phyloP scores from a whole-genome alignment of 495 filamentous ascomycete species.

The Cercophora scortea region DNA sequence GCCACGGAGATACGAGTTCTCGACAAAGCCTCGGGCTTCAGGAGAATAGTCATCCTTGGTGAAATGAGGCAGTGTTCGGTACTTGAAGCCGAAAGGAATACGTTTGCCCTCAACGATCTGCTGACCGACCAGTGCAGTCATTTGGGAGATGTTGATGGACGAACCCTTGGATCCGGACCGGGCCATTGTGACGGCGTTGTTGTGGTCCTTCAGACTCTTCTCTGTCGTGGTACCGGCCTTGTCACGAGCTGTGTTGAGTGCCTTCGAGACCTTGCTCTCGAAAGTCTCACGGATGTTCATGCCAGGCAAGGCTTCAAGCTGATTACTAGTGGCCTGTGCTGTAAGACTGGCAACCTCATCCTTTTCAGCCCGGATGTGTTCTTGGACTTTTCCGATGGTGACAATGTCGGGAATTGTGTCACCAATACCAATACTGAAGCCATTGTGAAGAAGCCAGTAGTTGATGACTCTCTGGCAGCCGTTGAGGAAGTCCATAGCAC shows the following conservation, averaged over 20 bases:
- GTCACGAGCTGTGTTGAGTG: conserved; percentile 91
- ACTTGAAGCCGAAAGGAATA: conserved; percentile 99
- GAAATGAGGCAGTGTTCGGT: conserved; percentile 93
- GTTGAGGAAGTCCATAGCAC: conserved; percentile 90
- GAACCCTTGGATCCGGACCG: conserved; percentile 95
- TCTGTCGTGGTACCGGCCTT: conserved; percentile 87
- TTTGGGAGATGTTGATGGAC: conserved; percentile 98
- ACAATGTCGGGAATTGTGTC: conserved; percentile 86
- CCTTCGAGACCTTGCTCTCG: conserved; percentile 88
- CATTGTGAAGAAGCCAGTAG: conserved; percentile 97
- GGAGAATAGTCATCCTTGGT: conserved; percentile 98
- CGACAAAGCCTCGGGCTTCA: conserved; percentile 93
- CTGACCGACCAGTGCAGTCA: conserved; percentile 95
- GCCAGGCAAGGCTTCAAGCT: conserved; percentile 81
- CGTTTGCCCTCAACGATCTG: conserved; percentile 98
- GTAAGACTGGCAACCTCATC: conserved; percentile 68
- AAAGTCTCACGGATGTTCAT: conserved; percentile 99
- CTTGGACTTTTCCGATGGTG: conserved; percentile 77
- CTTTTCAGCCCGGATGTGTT: conserved; percentile 72
- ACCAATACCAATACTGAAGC: conserved; percentile 96
- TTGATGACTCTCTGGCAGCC: conserved; percentile 86
- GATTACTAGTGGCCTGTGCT: conserved; percentile 67
- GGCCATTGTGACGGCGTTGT: conserved; percentile 95
- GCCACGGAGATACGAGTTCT: conserved; percentile 97
- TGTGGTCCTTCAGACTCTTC: conserved; percentile 84